Evolutionary conservation across 371 early-diverging fungal species (phyloP), one percentile per base, ranked within the genome.

Genomic region (Haplosporangium sp.): DNA sequence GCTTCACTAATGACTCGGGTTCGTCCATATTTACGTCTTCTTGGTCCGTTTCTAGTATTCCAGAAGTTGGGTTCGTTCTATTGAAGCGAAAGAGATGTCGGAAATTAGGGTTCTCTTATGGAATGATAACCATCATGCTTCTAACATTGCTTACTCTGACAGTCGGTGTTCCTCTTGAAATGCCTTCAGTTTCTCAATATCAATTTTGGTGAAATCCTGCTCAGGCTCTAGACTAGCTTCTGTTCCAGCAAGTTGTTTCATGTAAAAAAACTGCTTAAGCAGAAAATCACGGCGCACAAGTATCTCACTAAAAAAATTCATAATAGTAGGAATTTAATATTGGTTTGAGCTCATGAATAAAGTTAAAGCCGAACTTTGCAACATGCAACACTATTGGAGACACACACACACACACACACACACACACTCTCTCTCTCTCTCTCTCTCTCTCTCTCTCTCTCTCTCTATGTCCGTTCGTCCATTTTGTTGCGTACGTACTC

Each of bases 241-340:
- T 3, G 81, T 81, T 50, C 81, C 81, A 13, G 74, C 81, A 48
- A 81, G 65, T 56, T 81, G 81, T 55, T 74, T 81, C 81, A 81
- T 81, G 61, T 74, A 81, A 81, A 62, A 81, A 69, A 81, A 71
- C 55, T 81, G 75, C 58, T 74, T 63, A 15, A 81, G 68, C 57
- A 81, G 69, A 57, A 71, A 74, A 42, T 71, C 65, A 47, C 81
- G 74, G 11, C 75, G 74, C 53, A 67, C 68, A 52, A 74, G 81
- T 53, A 81, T 81, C 47, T 81, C 72, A 39, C 81, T 81, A 47
- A 4, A 47, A 11, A 20, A 40, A 35, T 56, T 10, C 15, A 39
- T 7, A 48, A 55, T 39, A 61, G 20, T 38, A 20, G 57, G n/a
- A 45, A n/a, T 19, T 66, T 38, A 60, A 45, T 38, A 37, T 50